Evolutionary conservation across 768 basidiomycete species (phyloP), one percentile per base, ranked within the genome.

Genomic region (Rhodosporidiobolus sp.): DNA sequence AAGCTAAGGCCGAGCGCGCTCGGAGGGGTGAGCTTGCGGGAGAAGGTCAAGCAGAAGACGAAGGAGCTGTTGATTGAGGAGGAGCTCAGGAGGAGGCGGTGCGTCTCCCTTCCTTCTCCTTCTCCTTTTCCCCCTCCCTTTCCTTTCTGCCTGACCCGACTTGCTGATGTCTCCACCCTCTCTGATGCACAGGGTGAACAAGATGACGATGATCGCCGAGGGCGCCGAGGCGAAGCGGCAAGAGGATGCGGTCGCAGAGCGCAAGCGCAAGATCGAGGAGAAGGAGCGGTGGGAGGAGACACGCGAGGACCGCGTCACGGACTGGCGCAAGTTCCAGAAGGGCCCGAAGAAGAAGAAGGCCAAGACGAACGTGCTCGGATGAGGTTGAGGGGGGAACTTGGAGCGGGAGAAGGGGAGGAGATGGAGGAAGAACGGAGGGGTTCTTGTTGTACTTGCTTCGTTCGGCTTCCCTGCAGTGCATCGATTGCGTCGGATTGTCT

Each of bases 181-280:
- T n/a, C n/a, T n/a, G n/a, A n/a, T n/a, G n/a, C 32, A 59, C 49
- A 73, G 74, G 75, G 71, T 66, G 4, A 66, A 64, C 50, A 79
- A 79, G 64, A 74, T 78, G 76, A 73, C 75, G 46, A 78, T 78
- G 77, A 79, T 78, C n/a, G 76, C 77, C 22, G 77, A 79, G 80
- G 92, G 92, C 6, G 83, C 94, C 9, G 93, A 95, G 79, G 94
- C 94, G n/a, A 86, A 88, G 77, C 91, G 89, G 84, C 93, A 92
- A 79, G 93, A 96, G 63, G 91, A 92, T 68, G 94, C 94, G 76
- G 85, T 89, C 19, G 82, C 84, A 32, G 78, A 87, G 48, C 88
- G 82, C 83, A 95, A 95, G 81, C 86, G 93, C 65, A 95, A 95
- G 82, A 89, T 85, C 2, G 92, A 94, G 76, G 91, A 94, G 11